Conservation (phyloP, 2,329 filamentous ascomycete genomes). For the Stenocarpella maydis region DNA sequence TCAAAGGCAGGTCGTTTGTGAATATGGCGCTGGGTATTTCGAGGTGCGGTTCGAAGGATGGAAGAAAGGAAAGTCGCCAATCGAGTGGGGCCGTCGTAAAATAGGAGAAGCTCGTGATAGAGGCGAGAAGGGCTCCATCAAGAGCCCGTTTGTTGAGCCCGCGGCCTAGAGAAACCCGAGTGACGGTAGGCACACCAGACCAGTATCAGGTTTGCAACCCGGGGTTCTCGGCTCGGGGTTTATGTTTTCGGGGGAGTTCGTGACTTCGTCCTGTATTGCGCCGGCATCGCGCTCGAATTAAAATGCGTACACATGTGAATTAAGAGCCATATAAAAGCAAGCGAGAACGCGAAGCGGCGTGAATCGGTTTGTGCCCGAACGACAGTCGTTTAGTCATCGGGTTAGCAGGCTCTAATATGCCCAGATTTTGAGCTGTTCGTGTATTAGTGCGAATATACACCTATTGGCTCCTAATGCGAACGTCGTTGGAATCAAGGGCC, state of each 20-base stretch:
- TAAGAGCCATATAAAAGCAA: constrained; percentile 47
- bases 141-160: constrained; percentile 9
- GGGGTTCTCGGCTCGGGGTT: constrained; percentile 43
- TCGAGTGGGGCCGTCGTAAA: constrained; percentile 32
- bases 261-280: constrained; percentile 58
- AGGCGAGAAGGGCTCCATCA: constrained; percentile 25
- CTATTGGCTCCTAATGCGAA: constrained; percentile 41
- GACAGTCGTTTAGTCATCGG: constrained; percentile 40
- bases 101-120: constrained; percentile 26
- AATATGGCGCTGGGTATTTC: constrained; percentile 32
- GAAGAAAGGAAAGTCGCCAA: constrained; percentile 29
- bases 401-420: constrained; percentile 66
- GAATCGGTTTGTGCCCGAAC: constrained; percentile 41
- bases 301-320: constrained; percentile 50
- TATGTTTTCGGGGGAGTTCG: constrained; percentile 48
- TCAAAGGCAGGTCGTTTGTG: constrained; percentile 23
- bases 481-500: too few relatives aligned
- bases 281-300: constrained; percentile 50
- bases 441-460: constrained; percentile 42
- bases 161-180: constrained; percentile 32
- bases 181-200: constrained; percentile 39
- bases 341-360: constrained; percentile 40
- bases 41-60: constrained; percentile 26
- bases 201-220: constrained; percentile 39
- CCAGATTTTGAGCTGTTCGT: constrained; percentile 81